Evolutionary conservation across 768 basidiomycete species (phyloP), one percentile per base, ranked within the genome.

Genomic region (Lactifluus subvellereus): DNA sequence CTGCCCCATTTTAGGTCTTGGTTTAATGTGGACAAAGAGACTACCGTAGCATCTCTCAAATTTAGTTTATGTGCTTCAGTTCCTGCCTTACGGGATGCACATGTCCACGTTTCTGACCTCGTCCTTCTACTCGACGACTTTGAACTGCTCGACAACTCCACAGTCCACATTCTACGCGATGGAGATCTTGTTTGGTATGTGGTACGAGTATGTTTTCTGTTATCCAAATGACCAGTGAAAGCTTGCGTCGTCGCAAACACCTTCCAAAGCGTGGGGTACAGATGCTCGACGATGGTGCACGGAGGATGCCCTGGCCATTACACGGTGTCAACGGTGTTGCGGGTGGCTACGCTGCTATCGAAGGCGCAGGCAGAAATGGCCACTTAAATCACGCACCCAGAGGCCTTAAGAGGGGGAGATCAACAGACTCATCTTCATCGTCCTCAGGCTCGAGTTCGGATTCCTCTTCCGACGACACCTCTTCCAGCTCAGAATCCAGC

Each of bases 401-500:
- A 13, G 38, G n/a, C 11, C 6, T 22, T 8, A 18, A 49, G n/a
- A 27, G 40, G 30, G 4, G 33, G 20, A 52, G 14, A 14, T 53
- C 42, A 60, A 45, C 49, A 37, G 30, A 22, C 13, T 50, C 59
- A 20, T 50, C 60, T 37, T 61, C 54, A 14, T 64, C 48, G 13
- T 47, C 54, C 14, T 35, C 54, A 45, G 8, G 10, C 38, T 57
- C 64, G 10, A 62, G 52, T 54, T 59, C 62, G 47, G 18, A 35
- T 9, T 40, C 53, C 14, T 58, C 65, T 61, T 73, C 67, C 45
- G 65, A 50, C 54, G 63, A 22, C 57, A 65, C 54, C 63, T 67
- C 69, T 53, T 66, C 48, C 22, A 60, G 59, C 14, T 77, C 76
- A 20, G 67, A 67, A 50, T 61, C 67, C 3, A 57, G 53, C 33